Evolutionary conservation across 331 rosid species (phyloP).

Genomic region (Malus hybrid): DNA sequence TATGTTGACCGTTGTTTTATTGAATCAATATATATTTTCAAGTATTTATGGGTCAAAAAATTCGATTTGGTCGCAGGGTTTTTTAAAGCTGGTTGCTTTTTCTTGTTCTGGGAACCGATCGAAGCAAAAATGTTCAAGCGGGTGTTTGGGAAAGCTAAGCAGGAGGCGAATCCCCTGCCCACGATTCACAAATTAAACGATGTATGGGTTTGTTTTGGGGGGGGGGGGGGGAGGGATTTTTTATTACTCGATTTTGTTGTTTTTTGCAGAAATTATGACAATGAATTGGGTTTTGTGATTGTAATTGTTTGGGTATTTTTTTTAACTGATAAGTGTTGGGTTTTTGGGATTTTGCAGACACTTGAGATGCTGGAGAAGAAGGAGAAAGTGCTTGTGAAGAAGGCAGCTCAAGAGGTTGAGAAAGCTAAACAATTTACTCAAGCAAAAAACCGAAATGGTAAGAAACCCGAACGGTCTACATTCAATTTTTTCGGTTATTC

Average conservation of each 20-base stretch:
- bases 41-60: background rate
- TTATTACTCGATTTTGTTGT: too few relatives aligned
- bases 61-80: background rate
- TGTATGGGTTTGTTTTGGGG: conserved; percentile 19
- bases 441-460: conserved; percentile 79
- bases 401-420: conserved; percentile 78
- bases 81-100: background rate
- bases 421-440: conserved; percentile 76
- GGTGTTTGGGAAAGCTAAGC: conserved; percentile 74
- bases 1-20: background rate
- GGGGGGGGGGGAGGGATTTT: background rate
- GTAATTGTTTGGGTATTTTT: background rate
- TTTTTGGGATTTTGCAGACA: conserved; percentile 43
- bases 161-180: conserved; percentile 53
- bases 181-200: conserved; percentile 77
- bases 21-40: background rate
- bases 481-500: background rate
- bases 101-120: background rate
- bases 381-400: conserved; percentile 77
- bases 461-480: background rate
- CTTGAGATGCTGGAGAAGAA: conserved; percentile 97
- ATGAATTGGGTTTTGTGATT: background rate
- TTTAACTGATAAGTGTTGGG: background rate
- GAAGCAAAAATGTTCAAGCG: conserved; percentile 59
- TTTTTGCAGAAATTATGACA: background rate